These are phyloP conservation scores for Gentiana dahurica DNA, from an alignment of 257 asterid genomes.

Conservation along the genomic window DNA sequence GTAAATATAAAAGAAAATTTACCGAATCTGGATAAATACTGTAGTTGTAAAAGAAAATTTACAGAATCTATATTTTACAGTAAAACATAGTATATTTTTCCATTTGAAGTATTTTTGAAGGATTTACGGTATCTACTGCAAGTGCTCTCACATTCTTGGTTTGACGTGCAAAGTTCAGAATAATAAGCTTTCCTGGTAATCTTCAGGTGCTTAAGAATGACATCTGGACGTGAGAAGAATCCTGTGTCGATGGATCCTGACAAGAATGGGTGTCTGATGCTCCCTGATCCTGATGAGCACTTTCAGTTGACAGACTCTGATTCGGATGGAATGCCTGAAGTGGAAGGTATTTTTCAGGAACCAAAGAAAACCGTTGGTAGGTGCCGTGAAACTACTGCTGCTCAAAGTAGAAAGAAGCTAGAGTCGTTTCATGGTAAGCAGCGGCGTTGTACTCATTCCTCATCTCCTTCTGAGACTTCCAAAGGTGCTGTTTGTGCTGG, in stretches of 20 bases:
- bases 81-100: too few species aligned
- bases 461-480: conserved; percentile 24
- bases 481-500: conserved; percentile 14
- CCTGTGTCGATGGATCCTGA: conserved; percentile 24
- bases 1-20: too few species aligned
- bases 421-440: conserved; percentile 22
- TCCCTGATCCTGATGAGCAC: conserved; percentile 33
- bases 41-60: too few species aligned
- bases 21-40: too few species aligned
- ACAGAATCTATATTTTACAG: too few species aligned
- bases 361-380: conserved; percentile 14
- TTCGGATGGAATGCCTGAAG: conserved; percentile 28
- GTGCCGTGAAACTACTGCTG: conserved; percentile 11
- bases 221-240: conserved; percentile 14
- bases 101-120: background rate
- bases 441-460: conserved; percentile 20
- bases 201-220: conserved; percentile 16
- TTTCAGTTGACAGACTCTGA: conserved; percentile 20
- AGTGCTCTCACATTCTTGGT: background rate
- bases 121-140: background rate
- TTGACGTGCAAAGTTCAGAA: background rate
- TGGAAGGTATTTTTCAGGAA: conserved; percentile 19
- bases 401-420: conserved; percentile 16
- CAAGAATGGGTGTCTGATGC: conserved; percentile 25
- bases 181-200: background rate